Conservation (phyloP, 495 filamentous ascomycete species). For the Umbilicaria muhlenbergii region DNA sequence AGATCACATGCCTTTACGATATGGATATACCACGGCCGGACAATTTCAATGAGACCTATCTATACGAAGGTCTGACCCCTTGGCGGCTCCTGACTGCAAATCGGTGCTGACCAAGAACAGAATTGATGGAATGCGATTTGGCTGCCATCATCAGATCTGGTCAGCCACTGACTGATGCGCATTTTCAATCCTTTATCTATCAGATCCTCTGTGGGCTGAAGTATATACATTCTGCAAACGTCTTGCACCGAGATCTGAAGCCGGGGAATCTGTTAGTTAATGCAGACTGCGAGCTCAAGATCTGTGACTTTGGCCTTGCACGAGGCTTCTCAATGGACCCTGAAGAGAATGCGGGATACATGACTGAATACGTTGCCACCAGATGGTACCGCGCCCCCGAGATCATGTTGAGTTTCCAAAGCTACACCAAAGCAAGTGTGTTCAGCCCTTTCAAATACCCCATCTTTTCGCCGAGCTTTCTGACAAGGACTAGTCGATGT, state of each 20-base stretch:
- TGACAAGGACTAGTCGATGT: slow-evolving; percentile 60
- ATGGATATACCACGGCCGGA: slow-evolving; percentile 98
- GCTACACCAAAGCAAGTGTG: slow-evolving; percentile 98
- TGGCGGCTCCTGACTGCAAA: background rate
- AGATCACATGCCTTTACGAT: slow-evolving; percentile 98
- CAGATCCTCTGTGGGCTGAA: slow-evolving; percentile 92
- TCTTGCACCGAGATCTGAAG: slow-evolving; percentile 91
- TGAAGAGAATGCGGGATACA: slow-evolving; percentile 97
- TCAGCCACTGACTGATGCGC: slow-evolving; percentile 87
- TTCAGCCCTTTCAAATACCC: slow-evolving; percentile 13
- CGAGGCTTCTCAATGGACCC: slow-evolving; percentile 93
- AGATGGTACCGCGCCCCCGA: slow-evolving; percentile 98
- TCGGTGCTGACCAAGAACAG: slow-evolving; percentile 30
- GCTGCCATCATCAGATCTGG: slow-evolving; percentile 96
- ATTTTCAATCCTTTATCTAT: slow-evolving; percentile 92
- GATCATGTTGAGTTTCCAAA: slow-evolving; percentile 99
- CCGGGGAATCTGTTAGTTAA: slow-evolving; percentile 95
- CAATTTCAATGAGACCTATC: slow-evolving; percentile 97
- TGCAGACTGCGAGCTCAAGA: slow-evolving; percentile 97
- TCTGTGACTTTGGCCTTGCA: slow-evolving; percentile 94
- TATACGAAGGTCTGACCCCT: slow-evolving; percentile 73
- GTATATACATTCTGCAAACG: slow-evolving; percentile 97
- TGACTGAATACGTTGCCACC: slow-evolving; percentile 98
- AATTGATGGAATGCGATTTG: slow-evolving; percentile 98
- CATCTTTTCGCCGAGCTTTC: background rate